phyloP scores from a whole-genome alignment of 176 grass and related monocot genomes.

The Aegilops sharonensis region DNA sequence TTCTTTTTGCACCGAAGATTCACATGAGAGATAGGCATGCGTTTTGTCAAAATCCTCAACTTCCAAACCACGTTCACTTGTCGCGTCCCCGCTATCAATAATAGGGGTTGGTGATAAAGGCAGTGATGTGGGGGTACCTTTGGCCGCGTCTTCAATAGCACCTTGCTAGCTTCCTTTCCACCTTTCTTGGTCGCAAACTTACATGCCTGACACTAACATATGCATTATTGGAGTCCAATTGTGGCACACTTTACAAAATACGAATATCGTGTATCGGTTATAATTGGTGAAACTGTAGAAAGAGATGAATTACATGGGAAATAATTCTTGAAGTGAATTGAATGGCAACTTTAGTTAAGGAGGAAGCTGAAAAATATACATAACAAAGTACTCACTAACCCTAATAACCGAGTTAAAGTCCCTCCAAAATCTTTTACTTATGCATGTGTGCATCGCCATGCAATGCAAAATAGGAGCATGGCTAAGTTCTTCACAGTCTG shows the following conservation, averaged over 20 bases:
- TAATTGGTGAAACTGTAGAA: conserved; percentile 5
- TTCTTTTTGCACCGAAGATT: neutral
- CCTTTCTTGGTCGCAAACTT: conserved; percentile 49
- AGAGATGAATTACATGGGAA: neutral
- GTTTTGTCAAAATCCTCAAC: neutral
- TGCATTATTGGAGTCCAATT: conserved; percentile 46
- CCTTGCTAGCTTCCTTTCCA: conserved; percentile 38
- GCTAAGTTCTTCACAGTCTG: neutral
- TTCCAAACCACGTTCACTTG: neutral
- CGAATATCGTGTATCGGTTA: conserved; percentile 52
- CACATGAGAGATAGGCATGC: neutral
- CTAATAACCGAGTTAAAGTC: conserved; percentile 41
- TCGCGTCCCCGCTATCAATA: neutral
- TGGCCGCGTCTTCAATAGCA: conserved; percentile 31
- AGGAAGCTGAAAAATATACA: neutral
- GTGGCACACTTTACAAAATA: conserved; percentile 59
- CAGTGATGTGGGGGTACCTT: neutral
- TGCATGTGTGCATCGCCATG: conserved; percentile 49
- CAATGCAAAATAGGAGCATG: conserved; percentile 41
- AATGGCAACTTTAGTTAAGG: neutral
- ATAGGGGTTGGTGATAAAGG: conserved; percentile 2
- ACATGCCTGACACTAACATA: conserved; percentile 55
- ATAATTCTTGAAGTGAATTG: neutral
- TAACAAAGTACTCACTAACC: conserved; percentile 32
- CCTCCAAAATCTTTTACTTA: conserved; percentile 45